phyloP scores from a whole-genome alignment of 1,139 yeast genomes.

The Hyphopichia burtonii region DNA sequence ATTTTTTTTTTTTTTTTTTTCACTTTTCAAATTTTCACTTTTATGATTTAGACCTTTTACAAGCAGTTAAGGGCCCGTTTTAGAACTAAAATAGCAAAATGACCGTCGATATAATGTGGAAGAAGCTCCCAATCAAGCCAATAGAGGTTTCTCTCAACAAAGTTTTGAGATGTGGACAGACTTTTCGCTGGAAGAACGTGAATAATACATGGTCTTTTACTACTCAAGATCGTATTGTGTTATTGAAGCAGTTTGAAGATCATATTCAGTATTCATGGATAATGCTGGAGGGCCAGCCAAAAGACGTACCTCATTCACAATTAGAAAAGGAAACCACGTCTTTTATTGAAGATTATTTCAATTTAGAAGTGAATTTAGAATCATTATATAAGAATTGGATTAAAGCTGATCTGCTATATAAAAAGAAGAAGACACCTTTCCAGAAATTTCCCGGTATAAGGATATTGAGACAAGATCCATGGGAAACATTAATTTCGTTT shows the following conservation, averaged over 20 bases:
- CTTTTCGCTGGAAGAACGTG: constrained; percentile 69
- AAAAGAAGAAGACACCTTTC: constrained; percentile 34
- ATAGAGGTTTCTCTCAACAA: constrained; percentile 60
- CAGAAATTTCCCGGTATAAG: constrained; percentile 66
- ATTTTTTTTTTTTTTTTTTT: not conserved
- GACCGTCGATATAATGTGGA: constrained; percentile 17
- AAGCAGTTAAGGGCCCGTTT: too few species aligned
- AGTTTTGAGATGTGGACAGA: constrained; percentile 87
- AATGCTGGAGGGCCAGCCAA: constrained; percentile 13
- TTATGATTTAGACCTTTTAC: too few species aligned
- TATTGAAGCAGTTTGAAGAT: constrained; percentile 49
- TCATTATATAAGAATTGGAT: constrained; percentile 65
- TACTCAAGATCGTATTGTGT: constrained; percentile 44
- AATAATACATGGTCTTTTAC: constrained; percentile 63
- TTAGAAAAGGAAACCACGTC: constrained; percentile 32
- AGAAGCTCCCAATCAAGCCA: constrained; percentile 19
- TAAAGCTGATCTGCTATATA: constrained; percentile 48
- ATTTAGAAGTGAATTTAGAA: constrained; percentile 53
- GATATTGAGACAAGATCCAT: constrained; percentile 88
- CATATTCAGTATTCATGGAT: constrained; percentile 31
- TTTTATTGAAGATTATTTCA: constrained; percentile 67
- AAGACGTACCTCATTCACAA: not conserved
- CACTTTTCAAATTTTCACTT: not conserved
- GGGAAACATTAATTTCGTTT: constrained; percentile 90
- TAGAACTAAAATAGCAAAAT: too few species aligned